Evolutionary conservation across 495 filamentous ascomycete genomes (phyloP), one percentile per base, ranked within the genome.

Genomic region (Chaetomium fimeti): DNA sequence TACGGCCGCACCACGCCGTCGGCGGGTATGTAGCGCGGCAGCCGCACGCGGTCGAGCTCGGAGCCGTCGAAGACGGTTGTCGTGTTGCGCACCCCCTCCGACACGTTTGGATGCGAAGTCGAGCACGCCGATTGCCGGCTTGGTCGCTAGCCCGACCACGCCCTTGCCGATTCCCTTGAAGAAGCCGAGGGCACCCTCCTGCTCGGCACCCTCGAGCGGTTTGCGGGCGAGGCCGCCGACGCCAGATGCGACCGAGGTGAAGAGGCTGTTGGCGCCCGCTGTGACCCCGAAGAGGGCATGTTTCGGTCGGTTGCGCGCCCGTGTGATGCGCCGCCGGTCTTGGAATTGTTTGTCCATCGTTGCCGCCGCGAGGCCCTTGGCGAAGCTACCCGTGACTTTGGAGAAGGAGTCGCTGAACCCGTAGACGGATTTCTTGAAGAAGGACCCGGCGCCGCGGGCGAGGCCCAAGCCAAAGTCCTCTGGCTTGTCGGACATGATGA

Each of bases 311-410:
- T 98, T 98, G 28, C 94, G 87, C 27, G 92, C 89, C 57, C 92
- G 88, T 2, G 93, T 91, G 82, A 97, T 98, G 49, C 94, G 90
- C 54, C 94, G 88, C 68, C 93, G 87, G 74, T 97, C 91, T 75
- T 98, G 94, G 78, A 96, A 98, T 72, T 98, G 93, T 75, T 98
- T 98, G 79, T 98, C 94, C 66, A 98, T 83, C 22, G 93, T 97
- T 0, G 95, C 95, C 38, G 91, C 93, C 15, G 95, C 89, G 54
- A 98, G 87, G 27, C 85, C 94, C 77, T 98, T 98, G 69, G 92
- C 93, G 77, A 98, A 92, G 77, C 90, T 93, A 57, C 94, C 94
- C 2, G 94, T 97, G 72, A 97, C 86, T 75, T 98, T 98, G 53
- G 93, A 92, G 77, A 98, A 89, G 69, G 91, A 95, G 74, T 98